These are phyloP conservation scores for Hydnum rufescens DNA, from an alignment of 768 basidiomycete genomes.

Conservation along the genomic window DNA sequence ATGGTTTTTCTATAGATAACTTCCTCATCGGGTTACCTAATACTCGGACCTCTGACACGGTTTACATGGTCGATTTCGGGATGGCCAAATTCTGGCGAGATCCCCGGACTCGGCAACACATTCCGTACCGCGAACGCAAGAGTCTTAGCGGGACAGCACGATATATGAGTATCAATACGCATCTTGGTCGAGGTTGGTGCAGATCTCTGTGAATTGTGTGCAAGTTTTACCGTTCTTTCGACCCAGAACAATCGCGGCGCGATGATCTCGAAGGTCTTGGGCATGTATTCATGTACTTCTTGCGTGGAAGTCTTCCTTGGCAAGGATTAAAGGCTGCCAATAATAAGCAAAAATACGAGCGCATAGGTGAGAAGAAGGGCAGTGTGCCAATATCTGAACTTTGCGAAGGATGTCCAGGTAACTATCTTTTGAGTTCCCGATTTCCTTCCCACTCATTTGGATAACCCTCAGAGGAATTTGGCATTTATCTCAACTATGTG, in stretches of 20 bases:
- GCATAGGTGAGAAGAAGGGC: slow-evolving; percentile 99
- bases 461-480: slow-evolving; percentile 62
- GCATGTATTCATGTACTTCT: slow-evolving; percentile 99
- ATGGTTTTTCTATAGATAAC: slow-evolving; percentile 36
- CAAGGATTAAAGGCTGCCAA: slow-evolving; percentile 94
- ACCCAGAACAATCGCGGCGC: slow-evolving; percentile 69
- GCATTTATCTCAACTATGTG: slow-evolving; percentile 98
- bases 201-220: slow-evolving; percentile 8
- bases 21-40: slow-evolving; percentile 90
- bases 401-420: slow-evolving; percentile 93
- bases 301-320: slow-evolving; percentile 93
- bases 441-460: neutral
- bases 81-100: slow-evolving; percentile 99
- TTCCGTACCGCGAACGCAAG: slow-evolving; percentile 96
- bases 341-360: slow-evolving; percentile 99
- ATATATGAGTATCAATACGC: slow-evolving; percentile 99
- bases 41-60: slow-evolving; percentile 63
- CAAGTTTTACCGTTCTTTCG: slow-evolving; percentile 3
- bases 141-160: slow-evolving; percentile 91
- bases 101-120: slow-evolving; percentile 98
- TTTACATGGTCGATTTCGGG: slow-evolving; percentile 74
- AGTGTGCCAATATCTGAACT: slow-evolving; percentile 78
- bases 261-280: slow-evolving; percentile 95
- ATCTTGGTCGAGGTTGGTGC: slow-evolving; percentile 72
- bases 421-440: slow-evolving; percentile 14